phyloP scores from a whole-genome alignment of 2,329 filamentous ascomycete species.

The Huntiella abstrusa region DNA sequence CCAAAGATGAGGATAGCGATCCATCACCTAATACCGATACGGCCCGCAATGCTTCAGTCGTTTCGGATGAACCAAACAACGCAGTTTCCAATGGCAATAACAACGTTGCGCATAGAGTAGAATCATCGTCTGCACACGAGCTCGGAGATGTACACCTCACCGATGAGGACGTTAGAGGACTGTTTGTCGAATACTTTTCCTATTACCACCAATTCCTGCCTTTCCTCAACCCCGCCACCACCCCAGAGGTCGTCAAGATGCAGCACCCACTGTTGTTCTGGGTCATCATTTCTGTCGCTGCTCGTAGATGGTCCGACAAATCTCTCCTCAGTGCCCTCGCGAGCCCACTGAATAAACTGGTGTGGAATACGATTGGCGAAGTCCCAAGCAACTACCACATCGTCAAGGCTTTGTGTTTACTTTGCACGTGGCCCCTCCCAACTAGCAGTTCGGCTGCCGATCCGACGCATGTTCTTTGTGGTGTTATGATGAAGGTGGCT shows the following conservation, averaged over 20 bases:
- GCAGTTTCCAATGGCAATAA: conserved; percentile 25
- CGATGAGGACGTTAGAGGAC: conserved; percentile 39
- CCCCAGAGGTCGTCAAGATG: conserved; percentile 55
- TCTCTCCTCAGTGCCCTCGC: conserved; percentile 49
- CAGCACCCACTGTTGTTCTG: conserved; percentile 73
- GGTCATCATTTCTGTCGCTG: conserved; percentile 59
- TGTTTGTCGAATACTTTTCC: conserved; percentile 58
- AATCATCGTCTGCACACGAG: conserved; percentile 17
- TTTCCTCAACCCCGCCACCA: conserved; percentile 47
- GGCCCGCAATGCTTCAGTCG: conserved; percentile 41
- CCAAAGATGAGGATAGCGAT: conserved; percentile 37
- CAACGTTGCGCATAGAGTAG: conserved; percentile 18
- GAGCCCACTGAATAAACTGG: conserved; percentile 46
- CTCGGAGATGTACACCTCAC: conserved; percentile 46
- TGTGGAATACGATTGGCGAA: conserved; percentile 61
- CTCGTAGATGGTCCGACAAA: conserved; percentile 49
- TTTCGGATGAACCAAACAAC: conserved; percentile 41
- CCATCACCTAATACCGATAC: conserved; percentile 20
- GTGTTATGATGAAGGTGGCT: conserved; percentile 73
- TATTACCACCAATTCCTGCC: conserved; percentile 63
- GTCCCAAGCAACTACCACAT: conserved; percentile 64
- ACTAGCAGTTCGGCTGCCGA: conserved; percentile 67
- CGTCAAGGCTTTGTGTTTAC: conserved; percentile 60
- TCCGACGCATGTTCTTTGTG: conserved; percentile 63
- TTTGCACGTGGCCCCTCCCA: conserved; percentile 68